Base-by-base conservation (phyloP, 495 filamentous ascomycete genomes). In the Wilcoxina mikolae region DNA sequence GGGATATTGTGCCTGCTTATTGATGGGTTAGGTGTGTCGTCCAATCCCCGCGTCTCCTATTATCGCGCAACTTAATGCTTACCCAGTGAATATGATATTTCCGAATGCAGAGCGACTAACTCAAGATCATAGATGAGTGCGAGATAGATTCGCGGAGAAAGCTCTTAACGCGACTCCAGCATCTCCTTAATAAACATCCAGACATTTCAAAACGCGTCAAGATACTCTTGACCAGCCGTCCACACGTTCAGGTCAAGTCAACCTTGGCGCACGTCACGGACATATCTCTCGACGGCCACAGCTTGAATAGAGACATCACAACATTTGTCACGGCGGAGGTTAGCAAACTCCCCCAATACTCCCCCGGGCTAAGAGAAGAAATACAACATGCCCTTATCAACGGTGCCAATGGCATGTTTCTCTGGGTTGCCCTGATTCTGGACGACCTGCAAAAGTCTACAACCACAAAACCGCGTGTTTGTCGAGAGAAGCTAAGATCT, bases 391-490 rank as follows among this genome's bases (percentile, higher is more conserved):
- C 50, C 11, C 56, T 57, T 46, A n/a, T 57, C 3, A 18, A 45
- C 1, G 39, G 56, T 29, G 56, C 56, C 0, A 51, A 26, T 20
- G 56, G 38, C 27, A 57, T 54, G 49, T 57, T 57, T 57, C 55
- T 57, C 23, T 57, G 49, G 39, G 55, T 53, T 57, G 52, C 49
- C 3, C 56, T 57, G 18, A 47, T 33, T 2, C 52, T 57, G 26
- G 31, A 39, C 22, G 25, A 38, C 1, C 43, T 57, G 3, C 24
- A 35, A 23, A 54, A 41, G 4, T 57, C 42, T 18, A 24, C 39
- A 4, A 29, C 49, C 4, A 57, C 56, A 1, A 54, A 25, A 22
- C 39, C 53, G 20, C 24, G 28, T 5, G 38, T 33, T 22, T 45
- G 53, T 38, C 17, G 56, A 3, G 15, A 22, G 4, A 39, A 57